Evolutionary conservation across 2,329 filamentous ascomycete species (phyloP), one percentile per base, ranked within the genome.

Genomic region (Meredithiella fracta): DNA sequence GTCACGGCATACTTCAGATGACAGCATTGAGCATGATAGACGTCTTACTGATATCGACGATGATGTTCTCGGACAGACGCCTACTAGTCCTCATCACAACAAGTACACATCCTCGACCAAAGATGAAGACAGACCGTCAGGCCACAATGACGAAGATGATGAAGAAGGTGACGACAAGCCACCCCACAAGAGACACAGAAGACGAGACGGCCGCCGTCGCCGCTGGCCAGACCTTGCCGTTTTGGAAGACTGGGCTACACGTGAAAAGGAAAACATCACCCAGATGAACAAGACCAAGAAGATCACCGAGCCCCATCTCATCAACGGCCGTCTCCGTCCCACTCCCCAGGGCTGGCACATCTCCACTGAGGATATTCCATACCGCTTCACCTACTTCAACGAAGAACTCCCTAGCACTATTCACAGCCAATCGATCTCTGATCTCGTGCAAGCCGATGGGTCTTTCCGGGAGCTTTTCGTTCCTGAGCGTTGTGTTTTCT

Each of bases 381-480:
- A 94, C 67, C 80, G 92, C 25, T 98, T 96, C 67, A 97, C 92
- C 0, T 98, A 98, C 68, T 98, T 98, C 75, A 97, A 97, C 67
- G 92, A 97, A 66, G 88, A 95, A 60, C 88, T 97, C 56, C 85
- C 88, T 63, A 94, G 86, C 67, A 98, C 92, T 0, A 94, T 98
- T 60, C 92, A 98, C 68, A 92, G 89, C 59, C 87, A 94, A 67
- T 92, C 85, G 0, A 95, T 98, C 57, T 94, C 89, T 1, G 92
- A 96, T 66, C 76, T 98, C 20, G 78, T 94, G 7, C 89, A 95
- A 62, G 83, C 86, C 0, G 92, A 88, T 4, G 78, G 83, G 59
- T 85, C 79, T 47, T 98, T 98, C 66, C 77, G 77, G 58, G 86
- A 95, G 62, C 77, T 98, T 0, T 98, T 98, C 65, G 78, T 94